Evolutionary conservation across 768 basidiomycete genomes (phyloP).

Genomic region (Tricholoma matsutake): DNA sequence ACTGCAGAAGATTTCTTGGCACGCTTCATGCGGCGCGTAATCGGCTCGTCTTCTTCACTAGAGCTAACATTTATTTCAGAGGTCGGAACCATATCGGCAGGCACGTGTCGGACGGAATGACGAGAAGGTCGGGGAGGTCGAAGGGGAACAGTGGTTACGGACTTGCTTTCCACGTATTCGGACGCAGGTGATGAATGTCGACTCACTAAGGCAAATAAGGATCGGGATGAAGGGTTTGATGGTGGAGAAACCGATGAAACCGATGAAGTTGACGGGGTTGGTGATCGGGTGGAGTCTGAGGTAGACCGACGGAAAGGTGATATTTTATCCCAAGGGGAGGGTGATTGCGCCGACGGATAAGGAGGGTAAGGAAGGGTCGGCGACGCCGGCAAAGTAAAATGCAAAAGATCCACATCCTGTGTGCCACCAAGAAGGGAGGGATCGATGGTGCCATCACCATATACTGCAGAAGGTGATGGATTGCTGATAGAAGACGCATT

Average conservation of each 20-base stretch:
- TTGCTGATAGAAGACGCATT: not conserved
- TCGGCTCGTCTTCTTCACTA: conserved; percentile 2
- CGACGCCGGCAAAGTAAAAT: not conserved
- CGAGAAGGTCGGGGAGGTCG: not conserved
- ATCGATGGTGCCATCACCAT: conserved; percentile 18
- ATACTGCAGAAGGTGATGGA: not conserved
- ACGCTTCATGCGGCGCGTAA: not conserved
- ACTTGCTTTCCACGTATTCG: not conserved
- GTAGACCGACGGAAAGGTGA: not conserved
- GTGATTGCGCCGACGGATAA: not conserved
- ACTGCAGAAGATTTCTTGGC: not conserved
- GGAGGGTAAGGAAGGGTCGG: not conserved
- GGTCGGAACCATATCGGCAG: conserved; percentile 13
- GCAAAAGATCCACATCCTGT: conserved; percentile 3
- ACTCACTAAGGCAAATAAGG: not conserved
- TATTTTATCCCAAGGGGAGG: not conserved
- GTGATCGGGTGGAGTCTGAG: not conserved
- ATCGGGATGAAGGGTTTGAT: not conserved
- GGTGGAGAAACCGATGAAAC: not conserved
- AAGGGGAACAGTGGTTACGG: not conserved
- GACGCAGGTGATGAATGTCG: not conserved
- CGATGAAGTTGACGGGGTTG: not conserved
- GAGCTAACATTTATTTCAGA: conserved; percentile 10
- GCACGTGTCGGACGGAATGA: conserved; percentile 3
- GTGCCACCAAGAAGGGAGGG: conserved; percentile 15